A percentile compares a stretch with the other conserved stretches of the same genome.
phyloP scores from a whole-genome alignment of 202 grass and related monocot genomes.

The Cymbopogon flexuosus region DNA sequence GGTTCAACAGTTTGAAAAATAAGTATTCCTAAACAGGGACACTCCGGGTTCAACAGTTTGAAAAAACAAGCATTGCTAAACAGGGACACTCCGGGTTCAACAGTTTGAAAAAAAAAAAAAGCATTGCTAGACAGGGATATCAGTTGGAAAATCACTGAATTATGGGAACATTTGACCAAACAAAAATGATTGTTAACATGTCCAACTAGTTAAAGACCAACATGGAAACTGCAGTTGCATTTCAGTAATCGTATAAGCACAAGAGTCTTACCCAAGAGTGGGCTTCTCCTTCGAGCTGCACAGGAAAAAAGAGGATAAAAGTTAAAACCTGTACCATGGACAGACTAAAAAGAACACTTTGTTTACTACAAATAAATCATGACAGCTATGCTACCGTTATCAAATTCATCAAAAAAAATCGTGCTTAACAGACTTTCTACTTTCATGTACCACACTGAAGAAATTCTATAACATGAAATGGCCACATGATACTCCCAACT shows the following conservation, averaged over 20 bases:
- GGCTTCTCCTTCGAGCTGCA: slow-evolving; percentile 96
- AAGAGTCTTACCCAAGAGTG: slow-evolving; percentile 68
- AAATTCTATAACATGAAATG: not conserved
- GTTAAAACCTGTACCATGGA: slow-evolving; percentile 18
- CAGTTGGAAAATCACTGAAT: not conserved
- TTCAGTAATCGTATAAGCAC: not conserved
- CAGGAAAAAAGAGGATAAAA: slow-evolving; percentile 12
- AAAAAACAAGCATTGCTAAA: not conserved
- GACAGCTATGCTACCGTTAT: not conserved
- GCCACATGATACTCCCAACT: not conserved
- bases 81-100: not conserved
- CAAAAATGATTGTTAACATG: not conserved
- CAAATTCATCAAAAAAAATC: not conserved
- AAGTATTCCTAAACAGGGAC: not conserved
- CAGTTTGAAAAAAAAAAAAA: not conserved
- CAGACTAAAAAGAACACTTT: not conserved
- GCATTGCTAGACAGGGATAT: not conserved
- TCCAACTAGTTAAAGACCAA: not conserved
- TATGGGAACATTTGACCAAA: not conserved
- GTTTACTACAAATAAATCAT: not conserved
- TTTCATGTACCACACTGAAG: not conserved
- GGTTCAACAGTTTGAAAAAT: not conserved
- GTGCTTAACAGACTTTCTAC: not conserved
- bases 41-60: too few species aligned
- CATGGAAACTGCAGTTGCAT: slow-evolving; percentile 7